Conservation (phyloP, 495 filamentous ascomycete species). For the Jackrogersella minutella region DNA sequence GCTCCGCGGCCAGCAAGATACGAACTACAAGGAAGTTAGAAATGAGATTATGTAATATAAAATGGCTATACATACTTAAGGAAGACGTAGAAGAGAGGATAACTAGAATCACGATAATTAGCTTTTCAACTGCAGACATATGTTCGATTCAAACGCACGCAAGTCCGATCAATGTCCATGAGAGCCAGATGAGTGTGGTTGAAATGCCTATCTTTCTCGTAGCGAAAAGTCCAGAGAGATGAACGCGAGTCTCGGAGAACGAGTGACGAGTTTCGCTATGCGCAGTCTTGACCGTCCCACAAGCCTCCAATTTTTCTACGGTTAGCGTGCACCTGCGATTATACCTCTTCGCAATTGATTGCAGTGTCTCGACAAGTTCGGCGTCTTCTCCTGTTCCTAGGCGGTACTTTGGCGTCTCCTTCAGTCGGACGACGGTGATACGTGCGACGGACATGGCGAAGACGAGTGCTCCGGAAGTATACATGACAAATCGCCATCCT, state of each 20-base stretch:
- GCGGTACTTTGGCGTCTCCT: constrained; percentile 78
- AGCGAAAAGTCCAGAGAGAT: constrained; percentile 69
- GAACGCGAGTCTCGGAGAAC: constrained; percentile 59
- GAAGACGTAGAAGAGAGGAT: constrained; percentile 76
- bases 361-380: constrained; percentile 66
- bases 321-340: constrained; percentile 70
- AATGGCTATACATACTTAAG: constrained; percentile 51
- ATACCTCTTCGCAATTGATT: constrained; percentile 68
- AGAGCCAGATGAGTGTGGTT: constrained; percentile 71
- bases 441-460: constrained; percentile 71
- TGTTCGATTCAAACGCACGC: constrained; percentile 44
- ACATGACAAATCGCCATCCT: constrained; percentile 85
- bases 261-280: constrained; percentile 56
- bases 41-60: constrained; percentile 37
- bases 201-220: constrained; percentile 67
- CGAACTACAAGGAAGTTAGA: constrained; percentile 45
- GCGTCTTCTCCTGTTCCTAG: constrained; percentile 69
- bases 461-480: constrained; percentile 70
- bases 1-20: constrained; percentile 54
- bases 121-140: neutral
- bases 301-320: constrained; percentile 64
- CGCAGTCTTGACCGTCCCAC: constrained; percentile 52
- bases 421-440: constrained; percentile 70
- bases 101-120: constrained; percentile 43
- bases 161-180: constrained; percentile 74